Conservation (phyloP, 352 stramenopile genomes). For the Blastocystis sp. region DNA sequence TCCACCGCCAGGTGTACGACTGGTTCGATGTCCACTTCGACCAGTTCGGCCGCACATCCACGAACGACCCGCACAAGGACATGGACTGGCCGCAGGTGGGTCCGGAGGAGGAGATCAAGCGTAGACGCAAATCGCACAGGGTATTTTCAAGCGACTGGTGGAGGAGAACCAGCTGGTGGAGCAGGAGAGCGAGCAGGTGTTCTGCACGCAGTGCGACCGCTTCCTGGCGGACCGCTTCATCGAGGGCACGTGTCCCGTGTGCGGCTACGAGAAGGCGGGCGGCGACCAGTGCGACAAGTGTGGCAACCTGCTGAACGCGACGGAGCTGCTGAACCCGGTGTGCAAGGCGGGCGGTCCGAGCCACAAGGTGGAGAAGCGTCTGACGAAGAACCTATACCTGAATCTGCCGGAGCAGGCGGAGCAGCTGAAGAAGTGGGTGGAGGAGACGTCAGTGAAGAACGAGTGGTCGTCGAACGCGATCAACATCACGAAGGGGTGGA, state of each 20-base stretch:
- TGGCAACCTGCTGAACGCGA: constrained; percentile 57
- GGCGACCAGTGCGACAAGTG: constrained; percentile 71
- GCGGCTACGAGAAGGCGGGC: constrained; percentile 71
- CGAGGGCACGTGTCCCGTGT: constrained; percentile 58
- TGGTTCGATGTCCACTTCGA: constrained; percentile 60
- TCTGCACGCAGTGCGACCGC: constrained; percentile 46
- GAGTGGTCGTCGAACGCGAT: constrained; percentile 64
- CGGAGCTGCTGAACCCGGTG: constrained; percentile 57
- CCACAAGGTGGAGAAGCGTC: constrained; percentile 54
- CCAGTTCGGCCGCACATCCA: constrained; percentile 57
- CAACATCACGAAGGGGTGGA: constrained; percentile 60
- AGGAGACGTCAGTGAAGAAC: constrained; percentile 13
- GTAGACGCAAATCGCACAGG: constrained; percentile 75
- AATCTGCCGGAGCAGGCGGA: constrained; percentile 56
- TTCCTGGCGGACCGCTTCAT: constrained; percentile 60
- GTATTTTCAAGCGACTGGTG: constrained; percentile 72
- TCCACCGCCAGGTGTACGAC: constrained; percentile 57
- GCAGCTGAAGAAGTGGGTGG: constrained; percentile 39
- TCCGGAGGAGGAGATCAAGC: constrained; percentile 69
- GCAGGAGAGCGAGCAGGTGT: constrained; percentile 58
- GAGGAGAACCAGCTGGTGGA: constrained; percentile 71
- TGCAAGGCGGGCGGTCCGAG: constrained; percentile 26
- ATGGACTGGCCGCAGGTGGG: constrained; percentile 59
- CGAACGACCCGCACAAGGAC: constrained; percentile 37
- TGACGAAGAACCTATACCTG: constrained; percentile 59